Evolutionary conservation across 2,329 filamentous ascomycete genomes (phyloP).

Genomic region (Colletotrichum lini): DNA sequence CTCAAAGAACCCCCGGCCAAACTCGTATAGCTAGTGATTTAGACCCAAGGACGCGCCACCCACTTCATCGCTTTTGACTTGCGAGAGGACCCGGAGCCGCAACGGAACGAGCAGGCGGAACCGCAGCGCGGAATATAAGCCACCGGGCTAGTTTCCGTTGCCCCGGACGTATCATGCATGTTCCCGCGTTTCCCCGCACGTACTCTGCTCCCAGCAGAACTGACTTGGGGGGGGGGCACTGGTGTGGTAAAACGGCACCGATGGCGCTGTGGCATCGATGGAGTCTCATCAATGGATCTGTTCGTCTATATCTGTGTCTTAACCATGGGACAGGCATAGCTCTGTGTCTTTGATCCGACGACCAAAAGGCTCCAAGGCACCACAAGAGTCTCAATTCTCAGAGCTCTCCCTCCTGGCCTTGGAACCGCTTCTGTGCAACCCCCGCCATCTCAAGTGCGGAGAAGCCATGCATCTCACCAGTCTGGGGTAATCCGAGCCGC

Average conservation of each 20-base stretch:
- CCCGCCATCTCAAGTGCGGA: constrained; percentile 32
- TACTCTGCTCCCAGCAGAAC: constrained; percentile 10
- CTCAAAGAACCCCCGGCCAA: not conserved
- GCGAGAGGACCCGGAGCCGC: not conserved
- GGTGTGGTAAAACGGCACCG: not conserved
- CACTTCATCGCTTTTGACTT: not conserved
- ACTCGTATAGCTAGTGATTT: not conserved
- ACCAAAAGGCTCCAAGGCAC: not conserved
- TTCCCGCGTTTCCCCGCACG: constrained; percentile 31
- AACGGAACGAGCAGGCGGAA: constrained; percentile 3
- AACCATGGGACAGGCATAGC: not conserved
- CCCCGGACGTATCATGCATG: constrained; percentile 27
- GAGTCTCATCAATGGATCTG: no score
- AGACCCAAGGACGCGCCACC: not conserved
- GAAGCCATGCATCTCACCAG: constrained; percentile 6
- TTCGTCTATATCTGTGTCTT: not conserved
- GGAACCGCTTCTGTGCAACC: not conserved
- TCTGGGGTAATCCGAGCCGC: constrained; percentile 39
- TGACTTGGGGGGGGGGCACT: not conserved
- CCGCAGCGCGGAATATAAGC: constrained; percentile 9
- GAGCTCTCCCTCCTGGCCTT: not conserved
- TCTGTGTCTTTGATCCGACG: no score
- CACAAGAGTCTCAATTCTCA: not conserved
- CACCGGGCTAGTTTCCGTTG: constrained; percentile 19
- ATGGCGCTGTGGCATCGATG: not conserved